Conservation (phyloP, 177 flowering plant genomes). For the Vitis hybrid region DNA sequence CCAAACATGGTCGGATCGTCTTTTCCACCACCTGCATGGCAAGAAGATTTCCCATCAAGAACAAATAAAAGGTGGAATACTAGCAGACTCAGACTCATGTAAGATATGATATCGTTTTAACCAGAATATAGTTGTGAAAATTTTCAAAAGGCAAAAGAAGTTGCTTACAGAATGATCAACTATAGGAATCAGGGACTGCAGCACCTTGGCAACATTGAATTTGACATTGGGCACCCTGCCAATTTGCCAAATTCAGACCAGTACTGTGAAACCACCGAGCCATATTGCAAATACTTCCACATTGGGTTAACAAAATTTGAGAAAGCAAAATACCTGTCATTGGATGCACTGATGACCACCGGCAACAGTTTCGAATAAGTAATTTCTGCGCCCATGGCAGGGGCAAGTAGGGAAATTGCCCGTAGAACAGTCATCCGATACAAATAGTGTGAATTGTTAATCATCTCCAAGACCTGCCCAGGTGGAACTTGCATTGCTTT, state of each 20-base stretch:
- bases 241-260: neutral
- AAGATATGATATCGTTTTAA: neutral
- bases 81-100: neutral
- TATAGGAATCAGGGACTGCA: slow-evolving; percentile 79
- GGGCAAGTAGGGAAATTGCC: slow-evolving; percentile 81
- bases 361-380: slow-evolving; percentile 78
- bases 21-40: slow-evolving; percentile 75
- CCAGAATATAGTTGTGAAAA: too few relatives aligned
- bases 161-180: slow-evolving; percentile 79
- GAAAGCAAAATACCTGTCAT: slow-evolving; percentile 58
- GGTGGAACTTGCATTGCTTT: neutral
- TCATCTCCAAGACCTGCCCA: slow-evolving; percentile 77
- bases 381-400: slow-evolving; percentile 86
- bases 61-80: too few relatives aligned
- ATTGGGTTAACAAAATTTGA: neutral
- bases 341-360: slow-evolving; percentile 62
- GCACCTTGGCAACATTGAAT: slow-evolving; percentile 55
- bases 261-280: neutral
- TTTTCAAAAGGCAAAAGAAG: neutral
- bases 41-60: neutral
- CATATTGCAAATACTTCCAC: neutral
- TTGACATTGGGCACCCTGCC: slow-evolving; percentile 51
- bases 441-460: slow-evolving; percentile 67
- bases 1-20: slow-evolving; percentile 70
- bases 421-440: slow-evolving; percentile 79